phyloP scores from a whole-genome alignment of 2,329 filamentous ascomycete genomes.

The Colletotrichum destructivum region DNA sequence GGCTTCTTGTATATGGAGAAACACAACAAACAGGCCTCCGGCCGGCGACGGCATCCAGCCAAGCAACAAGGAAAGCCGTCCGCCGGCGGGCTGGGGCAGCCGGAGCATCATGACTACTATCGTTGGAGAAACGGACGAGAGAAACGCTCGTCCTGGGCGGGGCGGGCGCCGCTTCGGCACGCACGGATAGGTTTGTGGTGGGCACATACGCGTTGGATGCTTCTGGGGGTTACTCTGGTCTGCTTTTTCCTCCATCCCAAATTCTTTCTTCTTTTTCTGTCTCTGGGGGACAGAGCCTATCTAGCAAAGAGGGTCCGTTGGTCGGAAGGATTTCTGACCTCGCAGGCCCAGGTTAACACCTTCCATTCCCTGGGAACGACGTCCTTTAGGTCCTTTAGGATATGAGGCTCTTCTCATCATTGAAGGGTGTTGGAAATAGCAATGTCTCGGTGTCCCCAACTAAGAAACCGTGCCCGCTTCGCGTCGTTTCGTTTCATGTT shows the following conservation, averaged over 20 bases:
- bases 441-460: not conserved
- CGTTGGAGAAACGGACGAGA: not conserved
- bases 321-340: not conserved
- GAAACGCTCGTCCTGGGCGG: not conserved
- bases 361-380: not conserved
- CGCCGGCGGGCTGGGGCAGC: slow-evolving; percentile 6
- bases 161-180: not conserved
- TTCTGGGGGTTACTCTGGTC: slow-evolving; percentile 21
- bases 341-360: not conserved
- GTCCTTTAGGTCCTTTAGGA: too few relatives aligned
- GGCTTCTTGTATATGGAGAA: slow-evolving; percentile 34
- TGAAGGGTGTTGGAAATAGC: not conserved
- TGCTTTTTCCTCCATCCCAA: slow-evolving; percentile 4
- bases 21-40: slow-evolving; percentile 2
- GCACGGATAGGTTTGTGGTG: slow-evolving; percentile 3
- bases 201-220: slow-evolving; percentile 23
- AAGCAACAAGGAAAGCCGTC: slow-evolving; percentile 15
- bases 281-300: not conserved
- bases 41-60: not conserved
- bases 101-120: slow-evolving; percentile 19
- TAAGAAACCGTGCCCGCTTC: not conserved
- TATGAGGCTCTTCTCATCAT: not conserved
- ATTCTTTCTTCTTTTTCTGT: not conserved
- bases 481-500: not conserved
- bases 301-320: not conserved